phyloP scores from a whole-genome alignment of 495 filamentous ascomycete genomes.

The Tuber umbilicatum region DNA sequence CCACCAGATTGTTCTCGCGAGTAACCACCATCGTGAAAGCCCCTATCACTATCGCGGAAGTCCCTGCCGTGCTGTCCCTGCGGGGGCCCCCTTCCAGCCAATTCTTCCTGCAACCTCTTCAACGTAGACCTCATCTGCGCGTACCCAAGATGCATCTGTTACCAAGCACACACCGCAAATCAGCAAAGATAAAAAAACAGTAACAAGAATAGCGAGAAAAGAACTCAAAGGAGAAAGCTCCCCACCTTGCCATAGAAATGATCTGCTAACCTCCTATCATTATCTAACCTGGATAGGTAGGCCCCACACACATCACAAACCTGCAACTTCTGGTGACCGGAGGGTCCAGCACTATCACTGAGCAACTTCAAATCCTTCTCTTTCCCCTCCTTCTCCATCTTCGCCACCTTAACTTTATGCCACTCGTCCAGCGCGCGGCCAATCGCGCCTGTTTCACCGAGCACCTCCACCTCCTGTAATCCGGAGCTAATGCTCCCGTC shows the following conservation, averaged over 20 bases:
- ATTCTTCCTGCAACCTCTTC: conserved; percentile 77
- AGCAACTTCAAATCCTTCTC: conserved; percentile 90
- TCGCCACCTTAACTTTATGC: conserved; percentile 71
- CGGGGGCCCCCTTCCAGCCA: conserved; percentile 56
- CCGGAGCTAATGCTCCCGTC: conserved; percentile 72
- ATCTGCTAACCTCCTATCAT: conserved; percentile 86
- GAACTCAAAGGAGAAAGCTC: not conserved
- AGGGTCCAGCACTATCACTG: conserved; percentile 81
- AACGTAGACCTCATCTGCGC: conserved; percentile 92
- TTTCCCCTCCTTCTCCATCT: conserved; percentile 72
- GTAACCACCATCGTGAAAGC: conserved; percentile 47
- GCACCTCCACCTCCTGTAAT: conserved; percentile 73
- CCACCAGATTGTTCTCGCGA: conserved; percentile 51
- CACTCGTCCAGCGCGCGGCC: conserved; percentile 75
- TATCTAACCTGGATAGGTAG: conserved; percentile 84
- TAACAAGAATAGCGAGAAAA: not conserved
- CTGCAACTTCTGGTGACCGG: conserved; percentile 93
- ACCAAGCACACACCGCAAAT: not conserved
- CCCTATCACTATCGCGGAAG: conserved; percentile 47
- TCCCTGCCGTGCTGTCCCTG: conserved; percentile 54
- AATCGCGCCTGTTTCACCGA: conserved; percentile 76
- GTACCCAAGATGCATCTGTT: conserved; percentile 90
- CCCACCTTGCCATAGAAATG: conserved; percentile 92
- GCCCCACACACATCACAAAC: conserved; percentile 98
- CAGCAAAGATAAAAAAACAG: not conserved